Percentiles rank a stretch among this genome's conserved stretches.
phyloP scores from a whole-genome alignment of 2,329 filamentous ascomycete genomes.

The Sarocladium brachiariae region DNA sequence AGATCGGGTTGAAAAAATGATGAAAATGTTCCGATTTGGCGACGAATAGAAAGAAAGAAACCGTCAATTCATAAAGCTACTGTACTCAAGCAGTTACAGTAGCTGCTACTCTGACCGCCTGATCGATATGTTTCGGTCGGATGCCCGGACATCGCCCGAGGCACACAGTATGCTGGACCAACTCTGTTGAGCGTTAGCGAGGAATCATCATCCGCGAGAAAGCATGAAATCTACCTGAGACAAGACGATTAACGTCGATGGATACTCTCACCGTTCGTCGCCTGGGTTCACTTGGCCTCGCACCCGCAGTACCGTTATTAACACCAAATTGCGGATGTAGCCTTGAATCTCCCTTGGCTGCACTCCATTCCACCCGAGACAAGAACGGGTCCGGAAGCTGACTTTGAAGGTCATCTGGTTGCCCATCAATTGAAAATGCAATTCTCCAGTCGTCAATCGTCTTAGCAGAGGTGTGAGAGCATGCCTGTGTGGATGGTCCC shows the following conservation, averaged over 20 bases:
- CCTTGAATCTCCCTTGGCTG: not conserved
- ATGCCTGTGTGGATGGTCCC: not conserved
- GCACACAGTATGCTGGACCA: constrained; percentile 29
- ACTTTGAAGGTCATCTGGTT: not conserved
- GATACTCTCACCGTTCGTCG: constrained; percentile 24
- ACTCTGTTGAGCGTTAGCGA: constrained; percentile 17
- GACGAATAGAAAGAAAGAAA: no score
- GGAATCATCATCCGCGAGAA: not conserved
- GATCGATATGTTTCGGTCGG: constrained; percentile 30
- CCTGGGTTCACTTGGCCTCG: not conserved
- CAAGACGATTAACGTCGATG: constrained; percentile 26
- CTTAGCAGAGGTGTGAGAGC: not conserved
- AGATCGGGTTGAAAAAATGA: no score
- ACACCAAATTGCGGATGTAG: not conserved
- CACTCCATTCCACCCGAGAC: not conserved
- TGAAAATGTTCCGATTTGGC: no score
- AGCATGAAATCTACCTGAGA: constrained; percentile 22
- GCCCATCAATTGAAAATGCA: not conserved
- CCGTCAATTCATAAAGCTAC: not conserved
- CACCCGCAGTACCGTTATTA: not conserved
- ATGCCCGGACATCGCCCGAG: constrained; percentile 32
- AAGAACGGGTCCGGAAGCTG: not conserved
- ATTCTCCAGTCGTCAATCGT: not conserved
- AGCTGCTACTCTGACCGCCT: constrained; percentile 23
- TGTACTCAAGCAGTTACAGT: not conserved